Percentiles rank a stretch among this genome's conserved stretches.
phyloP scores from a whole-genome alignment of 768 basidiomycete genomes.

The Gloeopeniophorella convolvens region DNA sequence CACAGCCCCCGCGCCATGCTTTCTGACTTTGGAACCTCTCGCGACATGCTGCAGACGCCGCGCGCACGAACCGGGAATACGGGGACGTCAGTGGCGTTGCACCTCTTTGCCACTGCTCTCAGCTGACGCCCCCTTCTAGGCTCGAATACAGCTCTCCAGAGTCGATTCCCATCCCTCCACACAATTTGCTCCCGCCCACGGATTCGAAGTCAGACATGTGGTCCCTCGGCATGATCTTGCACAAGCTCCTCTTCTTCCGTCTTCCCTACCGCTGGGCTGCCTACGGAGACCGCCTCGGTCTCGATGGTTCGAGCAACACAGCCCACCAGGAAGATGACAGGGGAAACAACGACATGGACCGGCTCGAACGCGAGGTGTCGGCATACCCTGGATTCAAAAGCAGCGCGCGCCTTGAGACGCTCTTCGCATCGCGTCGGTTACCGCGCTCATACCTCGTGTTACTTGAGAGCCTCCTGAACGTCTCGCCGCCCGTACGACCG shows the following conservation, averaged over 20 bases:
- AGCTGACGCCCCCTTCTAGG: not conserved
- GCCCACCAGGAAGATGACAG: conserved; percentile 31
- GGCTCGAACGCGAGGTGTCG: conserved; percentile 66
- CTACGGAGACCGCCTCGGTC: conserved; percentile 39
- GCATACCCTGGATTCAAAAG: conserved; percentile 69
- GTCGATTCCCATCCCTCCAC: conserved; percentile 62
- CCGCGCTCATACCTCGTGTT: conserved; percentile 66
- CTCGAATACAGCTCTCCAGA: conserved; percentile 46
- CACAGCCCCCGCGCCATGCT: conserved; percentile 89
- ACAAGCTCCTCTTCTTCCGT: conserved; percentile 88
- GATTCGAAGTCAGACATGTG: conserved; percentile 95
- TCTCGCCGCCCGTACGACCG: conserved; percentile 55
- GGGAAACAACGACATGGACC: conserved; percentile 55
- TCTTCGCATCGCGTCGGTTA: conserved; percentile 66
- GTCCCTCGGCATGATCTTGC: conserved; percentile 93
- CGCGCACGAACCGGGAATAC: conserved; percentile 83
- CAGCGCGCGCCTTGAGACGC: conserved; percentile 40
- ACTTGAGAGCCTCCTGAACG: conserved; percentile 64
- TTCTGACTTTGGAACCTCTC: conserved; percentile 92
- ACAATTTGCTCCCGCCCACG: conserved; percentile 60
- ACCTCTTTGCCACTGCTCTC: not conserved
- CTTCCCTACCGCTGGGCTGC: conserved; percentile 77
- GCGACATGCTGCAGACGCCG: conserved; percentile 75
- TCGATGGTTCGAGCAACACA: not conserved
- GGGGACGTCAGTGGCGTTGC: conserved; percentile 63